Evolutionary conservation across 179 eudicot species (phyloP).

Genomic region (Spinacia oleracea): DNA sequence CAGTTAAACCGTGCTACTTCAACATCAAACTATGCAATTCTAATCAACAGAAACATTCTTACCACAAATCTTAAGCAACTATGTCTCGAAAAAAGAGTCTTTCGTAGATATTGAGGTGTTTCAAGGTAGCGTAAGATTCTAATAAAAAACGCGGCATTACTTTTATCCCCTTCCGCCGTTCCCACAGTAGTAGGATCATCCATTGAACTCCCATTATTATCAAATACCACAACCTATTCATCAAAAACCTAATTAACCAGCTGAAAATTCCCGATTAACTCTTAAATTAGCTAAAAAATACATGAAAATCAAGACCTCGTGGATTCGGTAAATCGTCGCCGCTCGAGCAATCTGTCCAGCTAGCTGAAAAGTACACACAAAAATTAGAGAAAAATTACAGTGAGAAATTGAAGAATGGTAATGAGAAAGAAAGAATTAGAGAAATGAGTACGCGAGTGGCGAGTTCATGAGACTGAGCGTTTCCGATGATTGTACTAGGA

Average conservation of each 20-base stretch:
- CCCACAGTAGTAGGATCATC: slow-evolving; percentile 44
- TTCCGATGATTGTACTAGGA: slow-evolving; percentile 79
- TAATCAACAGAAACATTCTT: slow-evolving; percentile 21
- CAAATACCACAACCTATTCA: slow-evolving; percentile 79
- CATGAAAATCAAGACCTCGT: slow-evolving; percentile 57
- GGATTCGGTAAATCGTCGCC: slow-evolving; percentile 80
- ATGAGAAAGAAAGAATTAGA: background rate
- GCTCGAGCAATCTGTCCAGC: slow-evolving; percentile 99
- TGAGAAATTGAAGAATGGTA: background rate
- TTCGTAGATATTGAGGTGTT: slow-evolving; percentile 92
- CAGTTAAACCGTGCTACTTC: background rate
- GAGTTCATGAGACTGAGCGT: slow-evolving; percentile 90
- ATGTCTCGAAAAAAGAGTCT: slow-evolving; percentile 63
- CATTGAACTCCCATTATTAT: slow-evolving; percentile 44
- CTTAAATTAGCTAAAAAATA: background rate
- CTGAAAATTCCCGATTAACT: background rate
- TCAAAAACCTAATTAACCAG: slow-evolving; percentile 2
- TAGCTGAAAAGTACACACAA: slow-evolving; percentile 45
- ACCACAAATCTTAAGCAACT: slow-evolving; percentile 84
- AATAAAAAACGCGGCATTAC: slow-evolving; percentile 78
- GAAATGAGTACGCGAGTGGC: slow-evolving; percentile 64
- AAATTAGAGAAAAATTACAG: background rate
- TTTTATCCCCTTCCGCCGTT: slow-evolving; percentile 56
- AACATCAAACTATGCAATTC: slow-evolving; percentile 11
- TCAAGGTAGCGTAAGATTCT: slow-evolving; percentile 82